A percentile compares a stretch with the other conserved stretches of the same genome.
Conservation (phyloP, 495 filamentous ascomycete species). For the Chaetomidium leptoderma region DNA sequence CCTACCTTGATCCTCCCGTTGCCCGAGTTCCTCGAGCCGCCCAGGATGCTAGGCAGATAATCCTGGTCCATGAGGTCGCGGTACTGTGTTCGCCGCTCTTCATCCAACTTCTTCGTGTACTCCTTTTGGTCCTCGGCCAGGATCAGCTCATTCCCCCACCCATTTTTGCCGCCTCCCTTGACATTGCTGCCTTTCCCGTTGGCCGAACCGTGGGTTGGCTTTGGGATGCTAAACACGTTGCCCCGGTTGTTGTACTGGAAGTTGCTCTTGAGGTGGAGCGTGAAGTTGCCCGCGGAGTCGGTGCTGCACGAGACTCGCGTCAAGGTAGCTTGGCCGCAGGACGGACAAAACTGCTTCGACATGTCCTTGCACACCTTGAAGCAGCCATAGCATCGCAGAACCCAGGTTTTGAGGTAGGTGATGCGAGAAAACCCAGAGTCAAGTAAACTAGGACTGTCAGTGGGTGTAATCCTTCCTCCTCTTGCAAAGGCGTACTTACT, state of each 20-base stretch:
- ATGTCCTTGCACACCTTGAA: slow-evolving; percentile 82
- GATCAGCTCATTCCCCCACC: slow-evolving; percentile 77
- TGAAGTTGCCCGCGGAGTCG: slow-evolving; percentile 72
- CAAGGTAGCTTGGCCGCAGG: slow-evolving; percentile 82
- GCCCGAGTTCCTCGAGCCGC: slow-evolving; percentile 62
- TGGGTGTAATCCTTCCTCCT: not conserved
- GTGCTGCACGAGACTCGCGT: slow-evolving; percentile 84
- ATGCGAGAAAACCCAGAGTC: slow-evolving; percentile 73
- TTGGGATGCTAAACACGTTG: slow-evolving; percentile 84
- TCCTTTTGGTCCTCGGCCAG: slow-evolving; percentile 96
- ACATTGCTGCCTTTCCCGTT: slow-evolving; percentile 63
- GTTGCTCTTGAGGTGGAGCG: slow-evolving; percentile 85
- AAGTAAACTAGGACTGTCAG: slow-evolving; percentile 52
- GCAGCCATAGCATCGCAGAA: slow-evolving; percentile 91
- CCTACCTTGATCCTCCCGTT: slow-evolving; percentile 73
- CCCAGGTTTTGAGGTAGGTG: slow-evolving; percentile 73
- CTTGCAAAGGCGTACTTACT: slow-evolving; percentile 33
- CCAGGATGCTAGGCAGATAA: slow-evolving; percentile 81
- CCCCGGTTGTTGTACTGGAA: slow-evolving; percentile 95
- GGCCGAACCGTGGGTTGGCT: slow-evolving; percentile 74
- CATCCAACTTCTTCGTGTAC: slow-evolving; percentile 60
- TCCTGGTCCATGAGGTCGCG: slow-evolving; percentile 92
- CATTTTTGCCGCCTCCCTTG: slow-evolving; percentile 76
- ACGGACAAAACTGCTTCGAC: slow-evolving; percentile 86
- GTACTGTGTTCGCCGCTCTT: slow-evolving; percentile 62